Evolutionary conservation across 768 basidiomycete species (phyloP).

Genomic region (Fistulinella prunicolor): DNA sequence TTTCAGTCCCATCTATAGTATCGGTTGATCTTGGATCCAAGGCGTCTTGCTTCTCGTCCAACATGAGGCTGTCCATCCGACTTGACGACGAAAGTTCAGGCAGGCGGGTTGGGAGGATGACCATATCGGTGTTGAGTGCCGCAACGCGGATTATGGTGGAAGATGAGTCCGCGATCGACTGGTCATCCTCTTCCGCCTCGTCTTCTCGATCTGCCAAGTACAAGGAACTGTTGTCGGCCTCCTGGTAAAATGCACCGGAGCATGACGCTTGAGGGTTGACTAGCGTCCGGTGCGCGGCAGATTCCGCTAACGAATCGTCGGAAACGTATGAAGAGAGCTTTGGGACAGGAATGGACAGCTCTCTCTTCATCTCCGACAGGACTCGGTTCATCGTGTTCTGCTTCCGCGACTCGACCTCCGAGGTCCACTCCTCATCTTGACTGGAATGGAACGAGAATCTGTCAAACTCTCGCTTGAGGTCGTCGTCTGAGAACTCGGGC

Average conservation of each 20-base stretch:
- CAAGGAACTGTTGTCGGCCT: neutral
- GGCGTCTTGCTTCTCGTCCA: too few species aligned
- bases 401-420: conserved; percentile 10
- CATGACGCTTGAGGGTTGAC: neutral
- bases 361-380: conserved; percentile 7
- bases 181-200: neutral
- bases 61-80: too few species aligned
- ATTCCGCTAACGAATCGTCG: conserved; percentile 5
- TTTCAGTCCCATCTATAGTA: too few species aligned
- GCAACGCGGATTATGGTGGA: too few species aligned
- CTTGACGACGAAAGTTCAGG: too few species aligned
- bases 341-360: conserved; percentile 9
- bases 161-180: neutral
- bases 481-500: conserved; percentile 11
- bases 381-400: conserved; percentile 5
- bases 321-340: conserved; percentile 9
- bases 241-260: neutral
- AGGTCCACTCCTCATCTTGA: conserved; percentile 17
- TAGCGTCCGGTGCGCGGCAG: neutral
- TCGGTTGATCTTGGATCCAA: too few species aligned
- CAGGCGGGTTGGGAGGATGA: too few species aligned
- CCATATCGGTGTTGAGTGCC: too few species aligned
- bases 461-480: conserved; percentile 10
- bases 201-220: conserved; percentile 10
- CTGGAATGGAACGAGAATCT: conserved; percentile 9